Base-by-base conservation (phyloP, 768 basidiomycete species). In the Pleurotus citrinopileatus region DNA sequence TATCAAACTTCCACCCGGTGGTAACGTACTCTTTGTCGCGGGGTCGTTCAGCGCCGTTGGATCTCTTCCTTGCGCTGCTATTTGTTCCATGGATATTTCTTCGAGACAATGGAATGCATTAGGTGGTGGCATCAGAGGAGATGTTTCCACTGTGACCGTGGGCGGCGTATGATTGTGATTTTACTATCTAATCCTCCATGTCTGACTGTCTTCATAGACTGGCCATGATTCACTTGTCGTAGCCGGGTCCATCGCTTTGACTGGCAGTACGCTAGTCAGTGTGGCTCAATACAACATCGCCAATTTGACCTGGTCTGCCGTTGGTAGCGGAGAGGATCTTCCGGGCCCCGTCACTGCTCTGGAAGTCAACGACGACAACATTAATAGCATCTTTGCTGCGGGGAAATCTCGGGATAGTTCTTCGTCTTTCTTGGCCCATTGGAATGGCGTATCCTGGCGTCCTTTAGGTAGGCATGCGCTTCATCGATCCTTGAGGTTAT, bases 321-420 rank as follows among this genome's bases (percentile, higher is more conserved):
- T 94, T 23, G 92, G 90, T 8, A 64, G 72, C 42, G 68, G 79
- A 10, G 65, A 68, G 10, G 75, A 81, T 43, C 74, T 98, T 20
- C 92, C 94, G 42, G 96, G 96, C 2, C 94, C 94, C 2, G 89
- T 94, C 1, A 89, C 93, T 2, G 94, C 96, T 9, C 66, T 98
- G 48, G 87, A 88, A 51, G 87, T 94, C 37, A 91, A 98, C 67
- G 75, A 85, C 58, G 79, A 81, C 19, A 93, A 97, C 64, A 66
- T 71, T 1, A 89, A 83, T 60, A 96, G 90, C 62, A 80, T 98
- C 53, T 99, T 94, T 62, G 91, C 88, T 43, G 92, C 94, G 28
- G 96, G 96, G 61, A 82, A 80, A 32, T 74, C 83, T 3, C 68
- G 64, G n/a, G 81, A 86, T 53, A 84, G 82, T 10, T 74, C 77